phyloP scores from a whole-genome alignment of 345 rosid genomes.

The Excoecaria agallocha region DNA sequence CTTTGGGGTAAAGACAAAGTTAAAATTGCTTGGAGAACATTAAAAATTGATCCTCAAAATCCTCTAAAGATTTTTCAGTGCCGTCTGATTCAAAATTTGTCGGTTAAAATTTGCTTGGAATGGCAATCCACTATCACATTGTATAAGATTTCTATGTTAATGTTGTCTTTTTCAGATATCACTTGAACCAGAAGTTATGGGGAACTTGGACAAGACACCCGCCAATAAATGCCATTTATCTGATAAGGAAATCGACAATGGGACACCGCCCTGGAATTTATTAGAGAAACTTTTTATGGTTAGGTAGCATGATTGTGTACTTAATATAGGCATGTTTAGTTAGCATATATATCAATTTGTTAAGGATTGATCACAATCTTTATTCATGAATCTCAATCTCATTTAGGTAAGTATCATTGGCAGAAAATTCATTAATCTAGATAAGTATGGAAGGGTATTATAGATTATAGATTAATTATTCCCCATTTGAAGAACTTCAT shows the following conservation, averaged over 20 bases:
- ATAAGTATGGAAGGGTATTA: no score
- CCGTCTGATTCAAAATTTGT: not conserved
- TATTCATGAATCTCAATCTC: no score
- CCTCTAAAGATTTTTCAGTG: not conserved
- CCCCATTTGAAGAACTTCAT: no score
- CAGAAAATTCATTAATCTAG: no score
- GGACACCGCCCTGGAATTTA: not conserved
- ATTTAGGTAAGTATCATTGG: no score
- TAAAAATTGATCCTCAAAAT: constrained; percentile 26
- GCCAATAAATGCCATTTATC: constrained; percentile 19
- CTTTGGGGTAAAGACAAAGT: constrained; percentile 70
- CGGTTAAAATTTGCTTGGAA: not conserved
- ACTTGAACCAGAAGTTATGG: constrained; percentile 38
- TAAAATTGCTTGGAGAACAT: constrained; percentile 21
- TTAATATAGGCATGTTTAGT: no score
- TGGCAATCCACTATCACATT: not conserved
- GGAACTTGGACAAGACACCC: constrained; percentile 41
- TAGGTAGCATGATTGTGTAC: not conserved
- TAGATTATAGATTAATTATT: no score
- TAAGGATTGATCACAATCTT: no score
- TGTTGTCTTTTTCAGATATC: constrained; percentile 4
- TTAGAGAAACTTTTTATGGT: not conserved
- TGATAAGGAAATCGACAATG: not conserved
- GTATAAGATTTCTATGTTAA: not conserved
- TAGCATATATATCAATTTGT: no score